Evolutionary conservation across 2,329 filamentous ascomycete genomes (phyloP).

Genomic region (Graphiopsis chlorocephala): DNA sequence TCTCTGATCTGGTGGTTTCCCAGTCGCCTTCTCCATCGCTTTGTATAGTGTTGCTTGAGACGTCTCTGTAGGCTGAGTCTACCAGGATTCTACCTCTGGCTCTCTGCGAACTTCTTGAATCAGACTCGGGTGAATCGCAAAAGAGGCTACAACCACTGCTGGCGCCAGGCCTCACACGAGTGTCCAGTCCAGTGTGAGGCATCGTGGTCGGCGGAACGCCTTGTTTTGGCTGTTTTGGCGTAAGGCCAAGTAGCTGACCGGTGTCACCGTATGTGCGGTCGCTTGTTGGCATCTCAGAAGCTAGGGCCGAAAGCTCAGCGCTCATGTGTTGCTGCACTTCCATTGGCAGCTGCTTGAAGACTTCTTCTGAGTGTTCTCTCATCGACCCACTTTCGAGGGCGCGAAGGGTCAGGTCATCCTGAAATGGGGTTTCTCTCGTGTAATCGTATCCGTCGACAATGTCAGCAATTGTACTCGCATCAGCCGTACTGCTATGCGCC

Average conservation of each 20-base stretch:
- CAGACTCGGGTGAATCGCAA: background rate
- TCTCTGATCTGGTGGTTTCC: constrained; percentile 19
- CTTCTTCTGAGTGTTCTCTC: background rate
- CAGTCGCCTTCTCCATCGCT: constrained; percentile 3
- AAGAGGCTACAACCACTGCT: too few species aligned
- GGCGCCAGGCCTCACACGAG: too few species aligned
- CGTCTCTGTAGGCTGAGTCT: background rate
- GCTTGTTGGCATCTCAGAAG: constrained; percentile 28
- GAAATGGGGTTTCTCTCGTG: constrained; percentile 13
- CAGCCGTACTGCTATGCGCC: constrained; percentile 4
- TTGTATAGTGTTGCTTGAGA: background rate
- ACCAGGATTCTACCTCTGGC: background rate
- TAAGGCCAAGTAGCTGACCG: constrained; percentile 28
- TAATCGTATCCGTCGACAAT: constrained; percentile 31
- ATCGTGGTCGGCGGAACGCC: background rate
- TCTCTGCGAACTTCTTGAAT: background rate
- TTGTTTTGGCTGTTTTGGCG: constrained; percentile 15
- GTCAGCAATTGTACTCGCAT: constrained; percentile 24
- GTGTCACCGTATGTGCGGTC: constrained; percentile 34
- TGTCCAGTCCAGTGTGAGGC: background rate
- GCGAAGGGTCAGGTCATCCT: constrained; percentile 4
- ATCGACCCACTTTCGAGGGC: background rate
- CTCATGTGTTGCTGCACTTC: background rate
- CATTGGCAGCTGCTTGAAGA: background rate
- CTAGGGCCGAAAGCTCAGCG: background rate